These are phyloP conservation scores for Penicillium sp. DNA, from an alignment of 2,329 filamentous ascomycete genomes.

Conservation along the genomic window DNA sequence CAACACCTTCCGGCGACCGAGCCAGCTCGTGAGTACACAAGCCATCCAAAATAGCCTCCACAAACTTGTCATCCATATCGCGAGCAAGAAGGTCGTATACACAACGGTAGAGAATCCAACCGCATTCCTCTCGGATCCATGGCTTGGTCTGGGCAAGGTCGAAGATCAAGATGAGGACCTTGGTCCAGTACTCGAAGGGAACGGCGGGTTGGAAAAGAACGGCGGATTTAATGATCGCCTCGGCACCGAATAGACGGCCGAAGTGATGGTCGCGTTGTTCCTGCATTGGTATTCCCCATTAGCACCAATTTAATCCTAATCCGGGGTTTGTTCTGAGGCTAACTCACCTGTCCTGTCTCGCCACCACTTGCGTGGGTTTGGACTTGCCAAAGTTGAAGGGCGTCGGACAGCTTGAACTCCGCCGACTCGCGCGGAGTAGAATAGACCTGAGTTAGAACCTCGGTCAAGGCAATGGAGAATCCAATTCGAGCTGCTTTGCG, in stretches of 20 bases:
- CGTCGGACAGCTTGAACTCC: conserved; percentile 40
- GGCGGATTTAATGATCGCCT: conserved; percentile 78
- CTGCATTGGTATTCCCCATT: conserved; percentile 60
- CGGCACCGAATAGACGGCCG: conserved; percentile 81
- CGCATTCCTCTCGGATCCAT: conserved; percentile 87
- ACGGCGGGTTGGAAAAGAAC: conserved; percentile 63
- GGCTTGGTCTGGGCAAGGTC: conserved; percentile 76
- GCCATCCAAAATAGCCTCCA: conserved; percentile 61
- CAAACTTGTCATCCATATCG: conserved; percentile 48
- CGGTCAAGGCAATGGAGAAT: conserved; percentile 84
- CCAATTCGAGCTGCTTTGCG: conserved; percentile 85
- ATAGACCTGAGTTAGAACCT: conserved; percentile 72
- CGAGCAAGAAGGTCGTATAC: conserved; percentile 55
- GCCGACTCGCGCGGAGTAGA: conserved; percentile 35
- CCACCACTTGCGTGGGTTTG: conserved; percentile 54
- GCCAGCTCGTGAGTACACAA: conserved; percentile 66
- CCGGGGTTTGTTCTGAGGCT: background rate
- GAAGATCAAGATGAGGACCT: conserved; percentile 70
- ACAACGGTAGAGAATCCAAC: conserved; percentile 74
- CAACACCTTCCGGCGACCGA: conserved; percentile 83
- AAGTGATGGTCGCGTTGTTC: conserved; percentile 85
- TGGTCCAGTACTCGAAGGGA: conserved; percentile 52
- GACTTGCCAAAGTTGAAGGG: conserved; percentile 53
- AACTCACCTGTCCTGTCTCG: conserved; percentile 53
- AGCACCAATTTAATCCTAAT: conserved; percentile 5